Conservation (phyloP, 2,329 filamentous ascomycete species). For the Thielaviopsis cerberus region DNA sequence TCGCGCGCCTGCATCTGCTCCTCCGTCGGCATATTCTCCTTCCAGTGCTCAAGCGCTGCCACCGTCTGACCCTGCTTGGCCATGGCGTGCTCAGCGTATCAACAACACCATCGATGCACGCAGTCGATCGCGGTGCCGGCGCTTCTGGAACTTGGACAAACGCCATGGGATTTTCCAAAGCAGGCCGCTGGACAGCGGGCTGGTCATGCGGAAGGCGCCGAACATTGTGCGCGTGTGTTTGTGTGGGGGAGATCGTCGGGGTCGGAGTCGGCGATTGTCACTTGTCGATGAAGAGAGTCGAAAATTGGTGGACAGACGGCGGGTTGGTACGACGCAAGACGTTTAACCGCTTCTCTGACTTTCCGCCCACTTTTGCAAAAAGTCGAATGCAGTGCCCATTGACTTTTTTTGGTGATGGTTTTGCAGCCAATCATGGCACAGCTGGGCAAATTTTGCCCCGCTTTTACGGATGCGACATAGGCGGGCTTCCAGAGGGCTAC, state of each 20-base stretch:
- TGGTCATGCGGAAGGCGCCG: conserved; percentile 63
- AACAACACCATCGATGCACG: conserved; percentile 78
- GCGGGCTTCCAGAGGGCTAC: too few species aligned
- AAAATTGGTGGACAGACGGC: neutral
- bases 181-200: conserved; percentile 58
- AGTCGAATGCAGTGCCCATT: neutral
- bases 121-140: conserved; percentile 64
- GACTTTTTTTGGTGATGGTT: neutral
- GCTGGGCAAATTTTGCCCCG: neutral
- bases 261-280: neutral
- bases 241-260: conserved; percentile 6
- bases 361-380: neutral
- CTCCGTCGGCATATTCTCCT: conserved; percentile 87
- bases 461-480: neutral
- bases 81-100: conserved; percentile 60
- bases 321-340: neutral
- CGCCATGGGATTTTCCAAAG: conserved; percentile 97
- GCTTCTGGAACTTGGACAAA: conserved; percentile 78
- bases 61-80: conserved; percentile 51
- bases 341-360: neutral
- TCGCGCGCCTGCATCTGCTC: conserved; percentile 87
- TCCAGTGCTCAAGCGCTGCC: conserved; percentile 76
- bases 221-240: conserved; percentile 46
- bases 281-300: neutral
- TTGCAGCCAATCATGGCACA: neutral